Conservation (phyloP, 2,329 filamentous ascomycete genomes). For the Knufia fluminis region DNA sequence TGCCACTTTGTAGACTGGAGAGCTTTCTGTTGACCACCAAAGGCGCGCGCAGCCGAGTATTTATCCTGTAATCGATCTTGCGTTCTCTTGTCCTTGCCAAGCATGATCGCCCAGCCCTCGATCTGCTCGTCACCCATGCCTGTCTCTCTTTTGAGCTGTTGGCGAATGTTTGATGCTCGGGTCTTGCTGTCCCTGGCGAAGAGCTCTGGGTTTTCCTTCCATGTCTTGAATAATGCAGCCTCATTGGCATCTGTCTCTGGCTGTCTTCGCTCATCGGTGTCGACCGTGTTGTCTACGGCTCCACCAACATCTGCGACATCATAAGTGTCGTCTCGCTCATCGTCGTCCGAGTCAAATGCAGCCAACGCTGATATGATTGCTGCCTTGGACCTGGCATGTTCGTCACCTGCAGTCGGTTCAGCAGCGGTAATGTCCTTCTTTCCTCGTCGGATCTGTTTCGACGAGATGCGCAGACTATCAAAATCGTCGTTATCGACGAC, state of each 20-base stretch:
- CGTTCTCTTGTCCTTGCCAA: slow-evolving; percentile 61
- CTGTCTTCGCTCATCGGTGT: slow-evolving; percentile 14
- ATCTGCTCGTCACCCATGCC: slow-evolving; percentile 89
- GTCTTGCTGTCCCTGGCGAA: slow-evolving; percentile 67
- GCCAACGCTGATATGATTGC: slow-evolving; percentile 82
- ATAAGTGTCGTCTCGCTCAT: slow-evolving; percentile 95
- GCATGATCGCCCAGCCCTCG: slow-evolving; percentile 89
- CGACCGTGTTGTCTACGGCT: slow-evolving; percentile 57
- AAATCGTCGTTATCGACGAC: slow-evolving; percentile 74
- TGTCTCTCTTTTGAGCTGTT: slow-evolving; percentile 61
- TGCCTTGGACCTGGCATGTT: slow-evolving; percentile 62
- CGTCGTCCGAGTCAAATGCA: slow-evolving; percentile 85
- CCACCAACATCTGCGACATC: slow-evolving; percentile 87
- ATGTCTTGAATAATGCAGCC: slow-evolving; percentile 63
- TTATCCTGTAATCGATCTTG: slow-evolving; percentile 61
- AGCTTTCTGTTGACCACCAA: slow-evolving; percentile 16
- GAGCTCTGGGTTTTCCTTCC: slow-evolving; percentile 51
- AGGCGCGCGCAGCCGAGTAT: slow-evolving; percentile 29
- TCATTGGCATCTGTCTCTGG: slow-evolving; percentile 42
- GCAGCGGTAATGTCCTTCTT: slow-evolving; percentile 36
- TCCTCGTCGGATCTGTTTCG: slow-evolving; percentile 67
- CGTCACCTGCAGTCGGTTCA: slow-evolving; percentile 29
- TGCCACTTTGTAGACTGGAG: slow-evolving; percentile 20
- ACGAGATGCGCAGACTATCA: slow-evolving; percentile 58
- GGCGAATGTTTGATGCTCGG: slow-evolving; percentile 54